Evolutionary conservation across 2,329 filamentous ascomycete genomes (phyloP).

Genomic region (Claviceps paspali): DNA sequence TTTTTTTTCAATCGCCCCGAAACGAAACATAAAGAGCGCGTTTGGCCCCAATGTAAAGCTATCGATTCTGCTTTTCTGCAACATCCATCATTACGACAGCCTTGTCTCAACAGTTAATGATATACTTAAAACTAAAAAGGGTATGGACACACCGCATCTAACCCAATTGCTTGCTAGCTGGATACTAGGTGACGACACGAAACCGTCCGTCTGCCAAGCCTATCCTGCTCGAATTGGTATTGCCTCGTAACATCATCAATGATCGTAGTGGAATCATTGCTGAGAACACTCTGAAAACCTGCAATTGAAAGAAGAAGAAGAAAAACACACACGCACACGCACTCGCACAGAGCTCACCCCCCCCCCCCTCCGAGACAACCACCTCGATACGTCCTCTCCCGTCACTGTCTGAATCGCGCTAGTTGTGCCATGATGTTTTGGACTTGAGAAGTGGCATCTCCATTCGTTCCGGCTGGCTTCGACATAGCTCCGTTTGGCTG

Average conservation of each 20-base stretch:
- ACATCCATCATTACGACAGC: neutral
- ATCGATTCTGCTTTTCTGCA: neutral
- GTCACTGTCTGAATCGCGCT: slow-evolving; percentile 45
- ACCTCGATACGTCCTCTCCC: neutral
- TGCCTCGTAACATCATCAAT: slow-evolving; percentile 1
- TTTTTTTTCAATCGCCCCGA: too few relatives aligned
- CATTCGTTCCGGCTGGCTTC: slow-evolving; percentile 9
- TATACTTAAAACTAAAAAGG: neutral
- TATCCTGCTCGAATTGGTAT: slow-evolving; percentile 1
- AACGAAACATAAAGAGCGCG: too few relatives aligned
- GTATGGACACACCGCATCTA: neutral
- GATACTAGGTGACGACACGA: too few relatives aligned
- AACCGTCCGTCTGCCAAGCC: too few relatives aligned
- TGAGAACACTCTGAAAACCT: neutral
- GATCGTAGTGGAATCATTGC: neutral
- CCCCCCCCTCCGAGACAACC: too few relatives aligned
- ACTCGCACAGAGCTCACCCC: too few relatives aligned
- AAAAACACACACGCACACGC: too few relatives aligned
- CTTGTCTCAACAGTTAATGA: neutral
- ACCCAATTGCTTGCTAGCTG: neutral
- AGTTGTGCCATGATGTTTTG: slow-evolving; percentile 64
- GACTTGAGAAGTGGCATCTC: slow-evolving; percentile 36
- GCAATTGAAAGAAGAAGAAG: neutral
- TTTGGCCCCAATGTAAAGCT: too few relatives aligned
- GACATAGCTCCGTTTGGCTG: slow-evolving; percentile 14